Conservation (phyloP, 2,329 filamentous ascomycete genomes). For the Blumeriella jaapii region DNA sequence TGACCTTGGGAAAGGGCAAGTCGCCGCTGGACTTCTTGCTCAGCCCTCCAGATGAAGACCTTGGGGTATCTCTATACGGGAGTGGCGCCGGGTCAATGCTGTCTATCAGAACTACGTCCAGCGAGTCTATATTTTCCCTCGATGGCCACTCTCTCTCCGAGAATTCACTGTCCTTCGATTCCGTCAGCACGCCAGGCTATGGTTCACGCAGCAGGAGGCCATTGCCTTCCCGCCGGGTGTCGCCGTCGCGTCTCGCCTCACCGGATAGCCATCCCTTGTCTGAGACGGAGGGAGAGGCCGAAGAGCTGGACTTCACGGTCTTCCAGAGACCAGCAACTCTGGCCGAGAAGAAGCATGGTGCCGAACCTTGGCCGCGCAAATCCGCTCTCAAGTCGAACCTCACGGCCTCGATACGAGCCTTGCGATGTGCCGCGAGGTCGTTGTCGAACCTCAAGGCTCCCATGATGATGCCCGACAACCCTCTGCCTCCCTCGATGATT, state of each 20-base stretch:
- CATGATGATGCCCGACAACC: slow-evolving; percentile 53
- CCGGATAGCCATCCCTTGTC: slow-evolving; percentile 40
- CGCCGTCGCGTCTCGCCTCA: slow-evolving; percentile 37
- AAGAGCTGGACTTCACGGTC: slow-evolving; percentile 38
- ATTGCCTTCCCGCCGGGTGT: slow-evolving; percentile 36
- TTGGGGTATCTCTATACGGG: slow-evolving; percentile 37
- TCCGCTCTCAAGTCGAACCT: slow-evolving; percentile 57
- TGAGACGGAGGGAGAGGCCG: slow-evolving; percentile 29
- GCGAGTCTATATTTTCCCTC: slow-evolving; percentile 51
- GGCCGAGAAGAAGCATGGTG: slow-evolving; percentile 11
- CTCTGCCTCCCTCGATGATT: slow-evolving; percentile 55
- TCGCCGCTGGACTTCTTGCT: slow-evolving; percentile 48
- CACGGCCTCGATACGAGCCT: slow-evolving; percentile 52
- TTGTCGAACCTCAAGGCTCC: slow-evolving; percentile 52
- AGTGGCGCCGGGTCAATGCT: slow-evolving; percentile 40
- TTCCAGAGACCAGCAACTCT: slow-evolving; percentile 27
- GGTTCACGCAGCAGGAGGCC: slow-evolving; percentile 30
- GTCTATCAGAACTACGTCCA: slow-evolving; percentile 44
- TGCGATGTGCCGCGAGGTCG: slow-evolving; percentile 51
- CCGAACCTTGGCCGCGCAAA: slow-evolving; percentile 16
- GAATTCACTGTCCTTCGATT: slow-evolving; percentile 21
- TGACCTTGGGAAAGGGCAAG: slow-evolving; percentile 39
- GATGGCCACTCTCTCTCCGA: slow-evolving; percentile 34
- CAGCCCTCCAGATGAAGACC: slow-evolving; percentile 48
- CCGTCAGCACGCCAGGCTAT: slow-evolving; percentile 21